Evolutionary conservation across 805 yeast genomes (phyloP).

Genomic region (Pichia gijzeniarum): DNA sequence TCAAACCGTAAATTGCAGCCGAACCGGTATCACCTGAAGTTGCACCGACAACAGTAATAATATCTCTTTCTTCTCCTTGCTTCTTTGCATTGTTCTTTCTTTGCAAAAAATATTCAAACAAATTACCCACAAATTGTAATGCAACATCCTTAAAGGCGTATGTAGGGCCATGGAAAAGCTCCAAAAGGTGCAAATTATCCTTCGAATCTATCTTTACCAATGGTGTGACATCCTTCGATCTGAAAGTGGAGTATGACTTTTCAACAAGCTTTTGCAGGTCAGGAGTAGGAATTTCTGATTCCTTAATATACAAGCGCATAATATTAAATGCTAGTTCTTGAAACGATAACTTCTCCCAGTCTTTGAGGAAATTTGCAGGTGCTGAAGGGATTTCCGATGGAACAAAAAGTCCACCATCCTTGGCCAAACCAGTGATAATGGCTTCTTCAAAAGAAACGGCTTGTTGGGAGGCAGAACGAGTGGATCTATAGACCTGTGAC

Average conservation of each 20-base stretch:
- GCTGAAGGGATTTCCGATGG: constrained; percentile 78
- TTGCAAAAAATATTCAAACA: constrained; percentile 84
- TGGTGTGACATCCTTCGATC: constrained; percentile 87
- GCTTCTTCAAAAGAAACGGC: constrained; percentile 70
- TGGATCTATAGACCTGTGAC: constrained; percentile 69
- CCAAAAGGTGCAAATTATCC: constrained; percentile 63
- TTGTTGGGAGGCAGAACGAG: constrained; percentile 54
- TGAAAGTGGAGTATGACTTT: constrained; percentile 85
- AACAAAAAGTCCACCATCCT: constrained; percentile 92
- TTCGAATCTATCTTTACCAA: constrained; percentile 45
- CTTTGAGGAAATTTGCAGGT: constrained; percentile 42
- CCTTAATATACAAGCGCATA: constrained; percentile 68
- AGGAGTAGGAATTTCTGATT: constrained; percentile 62
- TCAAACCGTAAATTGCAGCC: constrained; percentile 96
- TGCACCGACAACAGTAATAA: constrained; percentile 96
- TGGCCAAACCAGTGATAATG: constrained; percentile 85
- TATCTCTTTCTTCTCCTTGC: constrained; percentile 55
- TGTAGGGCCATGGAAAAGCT: constrained; percentile 98
- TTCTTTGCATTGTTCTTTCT: constrained; percentile 56
- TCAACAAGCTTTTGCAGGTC: constrained; percentile 60
- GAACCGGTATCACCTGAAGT: constrained; percentile 99
- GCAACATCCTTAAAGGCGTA: constrained; percentile 99
- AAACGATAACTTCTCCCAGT: constrained; percentile 74
- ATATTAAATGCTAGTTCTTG: constrained; percentile 84
- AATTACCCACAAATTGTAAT: constrained; percentile 92